Evolutionary conservation across 1,139 yeast species (phyloP).

Genomic region (Suhomyces taliae): DNA sequence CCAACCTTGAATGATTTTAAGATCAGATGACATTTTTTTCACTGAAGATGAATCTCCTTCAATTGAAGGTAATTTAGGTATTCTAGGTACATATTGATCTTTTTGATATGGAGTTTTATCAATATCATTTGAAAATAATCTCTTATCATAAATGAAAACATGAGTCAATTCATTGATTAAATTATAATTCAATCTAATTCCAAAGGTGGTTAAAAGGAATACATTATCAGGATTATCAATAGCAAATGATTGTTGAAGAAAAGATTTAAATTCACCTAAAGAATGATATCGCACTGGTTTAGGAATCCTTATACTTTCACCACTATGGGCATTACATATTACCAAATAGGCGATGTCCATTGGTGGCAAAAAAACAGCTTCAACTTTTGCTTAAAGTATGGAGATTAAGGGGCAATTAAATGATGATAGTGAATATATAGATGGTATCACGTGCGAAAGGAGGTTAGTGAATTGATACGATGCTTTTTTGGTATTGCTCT

Average conservation of each 20-base stretch:
- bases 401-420: not conserved
- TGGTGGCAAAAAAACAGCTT: slow-evolving; percentile 4
- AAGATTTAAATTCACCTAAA: slow-evolving; percentile 20
- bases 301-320: slow-evolving; percentile 34
- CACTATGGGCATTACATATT: slow-evolving; percentile 45
- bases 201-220: slow-evolving; percentile 65
- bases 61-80: slow-evolving; percentile 12
- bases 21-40: slow-evolving; percentile 22
- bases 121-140: slow-evolving; percentile 36
- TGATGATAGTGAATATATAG: not conserved
- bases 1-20: slow-evolving; percentile 32
- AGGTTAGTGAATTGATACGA: not conserved
- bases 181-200: slow-evolving; percentile 56
- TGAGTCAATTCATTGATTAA: slow-evolving; percentile 49
- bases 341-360: slow-evolving; percentile 26
- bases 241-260: slow-evolving; percentile 17
- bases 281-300: slow-evolving; percentile 46
- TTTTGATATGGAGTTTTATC: slow-evolving; percentile 1
- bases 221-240: slow-evolving; percentile 37
- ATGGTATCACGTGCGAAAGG: not conserved
- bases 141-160: slow-evolving; percentile 60
- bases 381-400: too few relatives aligned
- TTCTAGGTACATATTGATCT: slow-evolving; percentile 4
- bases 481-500: not conserved
- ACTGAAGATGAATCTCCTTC: slow-evolving; percentile 1